Evolutionary conservation across 164 flowering plant species (phyloP).

Genomic region (Litsea cubeba): DNA sequence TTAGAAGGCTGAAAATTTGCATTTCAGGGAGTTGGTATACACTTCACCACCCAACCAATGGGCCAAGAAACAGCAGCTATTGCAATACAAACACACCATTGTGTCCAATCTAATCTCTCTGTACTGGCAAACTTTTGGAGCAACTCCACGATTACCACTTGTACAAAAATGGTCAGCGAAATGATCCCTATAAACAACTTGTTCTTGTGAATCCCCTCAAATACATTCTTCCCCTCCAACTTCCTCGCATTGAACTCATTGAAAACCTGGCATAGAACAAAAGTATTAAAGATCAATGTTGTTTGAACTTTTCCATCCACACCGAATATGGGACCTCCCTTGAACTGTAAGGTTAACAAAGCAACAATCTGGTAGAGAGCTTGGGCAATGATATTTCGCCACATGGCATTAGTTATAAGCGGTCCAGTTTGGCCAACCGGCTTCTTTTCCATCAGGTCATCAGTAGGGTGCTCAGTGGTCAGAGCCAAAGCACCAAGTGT

Average conservation of each 20-base stretch:
- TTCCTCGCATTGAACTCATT: slow-evolving; percentile 51
- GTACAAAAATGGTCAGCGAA: slow-evolving; percentile 34
- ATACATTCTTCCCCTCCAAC: slow-evolving; percentile 41
- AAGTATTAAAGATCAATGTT: slow-evolving; percentile 51
- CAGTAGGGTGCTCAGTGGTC: slow-evolving; percentile 57
- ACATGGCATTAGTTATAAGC: slow-evolving; percentile 59
- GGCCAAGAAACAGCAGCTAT: slow-evolving; percentile 46
- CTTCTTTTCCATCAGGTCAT: slow-evolving; percentile 44
- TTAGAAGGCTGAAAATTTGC: slow-evolving; percentile 18
- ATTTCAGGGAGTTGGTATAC: slow-evolving; percentile 38
- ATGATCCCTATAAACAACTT: slow-evolving; percentile 41
- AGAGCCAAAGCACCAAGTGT: slow-evolving; percentile 64
- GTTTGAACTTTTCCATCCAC: slow-evolving; percentile 27
- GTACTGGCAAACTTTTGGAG: slow-evolving; percentile 47
- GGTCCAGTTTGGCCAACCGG: slow-evolving; percentile 51
- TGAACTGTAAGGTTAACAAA: slow-evolving; percentile 41
- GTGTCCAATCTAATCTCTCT: slow-evolving; percentile 44
- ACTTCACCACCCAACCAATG: slow-evolving; percentile 45
- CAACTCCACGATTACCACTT: slow-evolving; percentile 47
- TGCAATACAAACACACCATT: slow-evolving; percentile 44
- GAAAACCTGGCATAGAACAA: slow-evolving; percentile 57
- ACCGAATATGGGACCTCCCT: slow-evolving; percentile 35
- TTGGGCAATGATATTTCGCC: slow-evolving; percentile 58
- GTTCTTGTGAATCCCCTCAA: slow-evolving; percentile 37
- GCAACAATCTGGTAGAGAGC: slow-evolving; percentile 43